A percentile compares a stretch with the other conserved stretches of the same genome.
These are phyloP conservation scores for Eucalyptus albens DNA, from an alignment of 345 rosid species.

Conservation along the genomic window DNA sequence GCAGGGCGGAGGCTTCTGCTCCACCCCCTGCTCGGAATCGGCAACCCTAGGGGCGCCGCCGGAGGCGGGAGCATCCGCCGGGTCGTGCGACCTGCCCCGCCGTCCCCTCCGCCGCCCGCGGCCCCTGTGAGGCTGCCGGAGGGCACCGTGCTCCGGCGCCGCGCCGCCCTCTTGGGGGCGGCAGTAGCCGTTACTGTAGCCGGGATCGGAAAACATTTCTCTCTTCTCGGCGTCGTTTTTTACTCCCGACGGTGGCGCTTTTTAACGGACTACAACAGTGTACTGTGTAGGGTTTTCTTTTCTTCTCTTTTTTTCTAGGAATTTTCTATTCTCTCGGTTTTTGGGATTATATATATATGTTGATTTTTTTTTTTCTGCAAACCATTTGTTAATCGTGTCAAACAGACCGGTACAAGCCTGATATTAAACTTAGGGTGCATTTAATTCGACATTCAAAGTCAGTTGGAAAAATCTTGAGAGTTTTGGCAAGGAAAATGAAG, in stretches of 20 bases:
- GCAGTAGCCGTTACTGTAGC: slow-evolving; percentile 43
- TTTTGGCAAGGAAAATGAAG: too few species aligned
- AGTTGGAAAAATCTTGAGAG: rapidly evolving
- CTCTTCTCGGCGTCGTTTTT: not conserved
- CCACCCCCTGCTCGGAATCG: slow-evolving; percentile 17
- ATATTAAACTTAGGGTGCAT: too few species aligned
- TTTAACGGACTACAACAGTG: not conserved
- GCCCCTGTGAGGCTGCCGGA: slow-evolving; percentile 2
- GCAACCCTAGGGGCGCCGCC: not conserved
- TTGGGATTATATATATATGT: not conserved
- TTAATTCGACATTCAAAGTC: too few species aligned
- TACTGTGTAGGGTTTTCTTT: not conserved
- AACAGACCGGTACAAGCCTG: rapidly evolving
- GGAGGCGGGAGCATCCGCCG: not conserved
- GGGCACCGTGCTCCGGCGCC: not conserved
- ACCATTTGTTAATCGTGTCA: not conserved
- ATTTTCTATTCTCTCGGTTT: not conserved
- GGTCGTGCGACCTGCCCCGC: slow-evolving; percentile 16
- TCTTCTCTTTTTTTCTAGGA: not conserved
- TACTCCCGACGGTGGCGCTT: not conserved
- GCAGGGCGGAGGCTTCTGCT: slow-evolving; percentile 22
- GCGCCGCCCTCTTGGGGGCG: slow-evolving; percentile 3
- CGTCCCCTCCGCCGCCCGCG: slow-evolving; percentile 25
- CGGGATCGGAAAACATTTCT: not conserved
- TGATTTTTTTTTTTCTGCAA: not conserved